Conservation (phyloP, 2,329 filamentous ascomycete species). For the Cryoendolithus antarcticus region DNA sequence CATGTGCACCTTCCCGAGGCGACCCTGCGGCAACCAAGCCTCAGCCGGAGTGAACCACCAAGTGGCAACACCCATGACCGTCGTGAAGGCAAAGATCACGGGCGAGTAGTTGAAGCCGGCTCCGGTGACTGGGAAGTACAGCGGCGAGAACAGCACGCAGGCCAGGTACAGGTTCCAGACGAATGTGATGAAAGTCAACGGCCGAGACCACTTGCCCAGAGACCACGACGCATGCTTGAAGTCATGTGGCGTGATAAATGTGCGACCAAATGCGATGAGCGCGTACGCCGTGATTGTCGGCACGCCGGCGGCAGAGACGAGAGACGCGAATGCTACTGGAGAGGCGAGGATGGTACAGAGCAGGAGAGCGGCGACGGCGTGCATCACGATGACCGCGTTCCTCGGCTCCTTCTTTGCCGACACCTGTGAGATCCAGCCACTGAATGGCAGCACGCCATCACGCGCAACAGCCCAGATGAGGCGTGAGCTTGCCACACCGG, state of each 20-base stretch:
- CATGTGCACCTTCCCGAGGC: conserved; percentile 20
- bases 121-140: conserved; percentile 24
- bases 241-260: conserved; percentile 25
- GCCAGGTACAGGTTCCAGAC: conserved; percentile 29
- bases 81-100: conserved; percentile 28
- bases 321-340: conserved; percentile 26
- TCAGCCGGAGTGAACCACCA: conserved; percentile 26
- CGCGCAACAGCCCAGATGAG: conserved; percentile 51
- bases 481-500: conserved; percentile 47
- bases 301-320: conserved; percentile 28
- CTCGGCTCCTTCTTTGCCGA: conserved; percentile 43
- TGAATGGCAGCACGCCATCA: conserved; percentile 49
- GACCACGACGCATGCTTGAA: conserved; percentile 26
- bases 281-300: conserved; percentile 28
- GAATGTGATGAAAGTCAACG: conserved; percentile 24
- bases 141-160: conserved; percentile 26
- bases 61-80: conserved; percentile 24
- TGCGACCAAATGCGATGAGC: conserved; percentile 25
- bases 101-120: conserved; percentile 26
- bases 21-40: conserved; percentile 22
- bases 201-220: conserved; percentile 25
- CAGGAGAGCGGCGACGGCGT: conserved; percentile 40
- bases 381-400: conserved; percentile 49
- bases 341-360: conserved; percentile 50
- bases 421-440: conserved; percentile 44